Evolutionary conservation across 2,329 filamentous ascomycete genomes (phyloP), one percentile per base, ranked within the genome.

Genomic region (Nannizzia gypsea): DNA sequence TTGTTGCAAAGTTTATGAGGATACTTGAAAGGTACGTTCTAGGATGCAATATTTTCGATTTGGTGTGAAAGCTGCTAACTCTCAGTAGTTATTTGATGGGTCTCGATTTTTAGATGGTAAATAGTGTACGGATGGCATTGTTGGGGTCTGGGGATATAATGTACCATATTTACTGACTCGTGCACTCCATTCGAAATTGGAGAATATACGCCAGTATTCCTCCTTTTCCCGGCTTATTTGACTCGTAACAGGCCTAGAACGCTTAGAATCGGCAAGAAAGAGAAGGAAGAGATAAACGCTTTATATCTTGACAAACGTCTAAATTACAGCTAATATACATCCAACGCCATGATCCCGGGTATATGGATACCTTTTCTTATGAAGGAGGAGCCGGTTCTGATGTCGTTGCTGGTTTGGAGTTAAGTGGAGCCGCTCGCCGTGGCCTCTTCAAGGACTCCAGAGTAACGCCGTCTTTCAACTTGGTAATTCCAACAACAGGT

Each of bases 1-100:
- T 99, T 74, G 93, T 99, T 61, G 92, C 92, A 61, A 97, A 96
- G 77, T 96, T 97, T 72, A 97, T 99, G 92, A 84, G 92, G 67
- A 84, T 97, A 66, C 83, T 92, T 64, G 93, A 99, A 78, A 92
- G 90, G 84, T 95, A 84, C 64, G 77, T 71, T n/a, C 52, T 28
- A 13, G 15, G 22, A 3, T 6, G n/a, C 5, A 26, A 26, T 50
- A 2, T 15, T 26, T 26, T 24, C n/a, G 13, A 28, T 2, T 42
- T 42, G 38, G 38, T 6, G n/a, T 6, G n/a, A n/a, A 15, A 6
- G n/a, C n/a, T 28, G 8, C 24, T 52, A 52, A 52, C 22, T 11
- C 24, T 56, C n/a, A 44, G 40, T 20, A 65, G 64, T 26, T 64
- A 65, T 36, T 57, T 64, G 54, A 65, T 64, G 62, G 64, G 64